These are phyloP conservation scores for Plasmodium reichenowi DNA, from an alignment of 169 alveolate species.

Conservation along the genomic window DNA sequence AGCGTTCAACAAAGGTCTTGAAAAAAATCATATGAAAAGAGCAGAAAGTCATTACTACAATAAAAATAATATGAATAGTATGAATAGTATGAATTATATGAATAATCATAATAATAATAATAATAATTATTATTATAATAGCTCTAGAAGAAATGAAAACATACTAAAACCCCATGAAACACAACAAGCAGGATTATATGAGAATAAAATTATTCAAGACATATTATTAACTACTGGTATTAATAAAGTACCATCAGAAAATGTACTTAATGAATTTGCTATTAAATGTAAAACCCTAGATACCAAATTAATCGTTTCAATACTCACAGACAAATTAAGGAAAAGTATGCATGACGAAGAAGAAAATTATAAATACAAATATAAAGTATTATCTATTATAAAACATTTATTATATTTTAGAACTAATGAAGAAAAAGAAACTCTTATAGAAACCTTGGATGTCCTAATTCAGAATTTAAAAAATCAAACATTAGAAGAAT, in stretches of 20 bases:
- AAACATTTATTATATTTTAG: conserved; percentile 37
- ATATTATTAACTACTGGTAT: conserved; percentile 35
- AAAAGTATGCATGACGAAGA: conserved; percentile 30
- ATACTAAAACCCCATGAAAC: conserved; percentile 32
- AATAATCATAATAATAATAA: background rate
- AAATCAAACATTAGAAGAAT: conserved; percentile 51
- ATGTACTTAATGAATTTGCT: conserved; percentile 34
- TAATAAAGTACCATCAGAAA: conserved; percentile 54
- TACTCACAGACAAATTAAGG: conserved; percentile 41
- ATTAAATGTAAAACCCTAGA: conserved; percentile 70
- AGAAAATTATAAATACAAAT: conserved; percentile 50
- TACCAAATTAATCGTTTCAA: conserved; percentile 49
- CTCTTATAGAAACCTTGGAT: conserved; percentile 41
- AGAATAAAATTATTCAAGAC: conserved; percentile 53
- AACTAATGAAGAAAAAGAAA: conserved; percentile 34
- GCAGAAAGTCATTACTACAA: background rate
- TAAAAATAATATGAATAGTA: background rate
- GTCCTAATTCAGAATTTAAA: conserved; percentile 26
- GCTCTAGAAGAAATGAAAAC: background rate
- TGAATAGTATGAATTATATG: background rate
- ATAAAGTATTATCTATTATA: conserved; percentile 36
- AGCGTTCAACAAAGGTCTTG: conserved; percentile 27
- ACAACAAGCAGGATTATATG: conserved; percentile 41
- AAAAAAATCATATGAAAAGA: conserved; percentile 5
- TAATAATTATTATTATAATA: background rate